A percentile compares a stretch with the other conserved stretches of the same genome.
These are phyloP conservation scores for Skeletonema grethae DNA, from an alignment of 108 stramenopile genomes.

Conservation along the genomic window DNA sequence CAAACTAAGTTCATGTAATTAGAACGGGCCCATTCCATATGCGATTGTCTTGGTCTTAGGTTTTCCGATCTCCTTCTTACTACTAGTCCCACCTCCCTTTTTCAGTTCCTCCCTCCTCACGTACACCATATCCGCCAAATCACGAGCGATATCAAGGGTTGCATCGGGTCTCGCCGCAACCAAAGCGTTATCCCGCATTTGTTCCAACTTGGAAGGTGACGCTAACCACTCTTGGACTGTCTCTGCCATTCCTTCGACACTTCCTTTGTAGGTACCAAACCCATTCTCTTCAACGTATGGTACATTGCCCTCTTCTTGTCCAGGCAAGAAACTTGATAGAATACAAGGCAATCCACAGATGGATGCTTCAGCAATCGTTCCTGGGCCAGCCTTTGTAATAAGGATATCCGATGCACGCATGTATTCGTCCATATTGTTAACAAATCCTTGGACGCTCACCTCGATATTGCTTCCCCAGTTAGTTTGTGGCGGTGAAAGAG, in stretches of 20 bases:
- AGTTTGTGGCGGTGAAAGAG: slow-evolving; percentile 39
- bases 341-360: slow-evolving; percentile 94
- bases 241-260: slow-evolving; percentile 80
- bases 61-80: neutral
- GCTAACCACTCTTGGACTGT: slow-evolving; percentile 81
- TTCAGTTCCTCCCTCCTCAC: slow-evolving; percentile 34
- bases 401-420: slow-evolving; percentile 90
- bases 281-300: slow-evolving; percentile 88
- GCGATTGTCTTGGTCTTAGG: neutral
- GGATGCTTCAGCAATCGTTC: slow-evolving; percentile 95
- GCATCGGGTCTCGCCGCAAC: slow-evolving; percentile 80
- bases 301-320: slow-evolving; percentile 96
- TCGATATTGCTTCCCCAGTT: slow-evolving; percentile 57
- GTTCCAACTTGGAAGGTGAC: slow-evolving; percentile 44
- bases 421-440: slow-evolving; percentile 95
- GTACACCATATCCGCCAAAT: slow-evolving; percentile 78
- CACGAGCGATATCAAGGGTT: slow-evolving; percentile 85
- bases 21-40: neutral
- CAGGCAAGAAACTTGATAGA: slow-evolving; percentile 90
- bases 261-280: slow-evolving; percentile 85
- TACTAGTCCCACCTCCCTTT: slow-evolving; percentile 1
- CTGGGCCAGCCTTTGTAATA: slow-evolving; percentile 94
- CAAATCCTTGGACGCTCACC: slow-evolving; percentile 85
- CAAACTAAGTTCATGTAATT: neutral
- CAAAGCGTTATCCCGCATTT: slow-evolving; percentile 74